Base-by-base conservation (phyloP, 257 asterid species). In the Primulina huaijiensis region DNA sequence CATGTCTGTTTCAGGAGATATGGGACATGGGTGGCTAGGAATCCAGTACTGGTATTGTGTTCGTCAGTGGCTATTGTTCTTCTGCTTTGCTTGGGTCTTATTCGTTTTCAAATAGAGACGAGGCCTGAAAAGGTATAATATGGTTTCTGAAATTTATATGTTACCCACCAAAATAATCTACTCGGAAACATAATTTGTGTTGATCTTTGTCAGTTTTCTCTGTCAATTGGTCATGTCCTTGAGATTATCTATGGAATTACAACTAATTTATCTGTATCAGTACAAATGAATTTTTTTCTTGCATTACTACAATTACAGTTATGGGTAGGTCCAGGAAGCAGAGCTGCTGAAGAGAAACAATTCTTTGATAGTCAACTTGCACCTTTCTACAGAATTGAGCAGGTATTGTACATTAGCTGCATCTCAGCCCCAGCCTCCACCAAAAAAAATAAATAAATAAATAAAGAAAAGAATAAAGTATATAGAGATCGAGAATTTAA, bases 1-100 rank as follows among this genome's bases (percentile, higher is more conserved):
- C 69, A 62, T 74, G 57, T 64, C 60, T 72, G 5, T 85, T 79
- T 76, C 94, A 94, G 99, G 99, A 85, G 83, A 84, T 94, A 94
- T 60, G 99, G 99, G 62, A 91, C 98, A 68, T 89, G 95, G 97
- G 99, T 94, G 77, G 99, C 99, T 52, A 88, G 99, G 82, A 84
- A 91, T 84, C 97, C 98, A 19, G 23, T 75, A 64, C 91, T 89
- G 69, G 96, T 94, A 31, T 73, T 94, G 82, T 91, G 95, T 75
- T 88, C 91, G 3, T 94, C 99, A 5, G 74, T 91, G 79, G 84
- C 77, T 65, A 58, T 89, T 37, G 90, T 91, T 80, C 83, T 88
- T 65, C 77, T 86, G 77, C 96, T 94, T 72, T 94, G 97, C 87
- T 77, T 94, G 60, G 98, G 99, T 75, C 88, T 94, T 67, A 78